Evolutionary conservation across 176 grass and related monocot species (phyloP), one percentile per base, ranked within the genome.

Genomic region (Juncus inflexus): DNA sequence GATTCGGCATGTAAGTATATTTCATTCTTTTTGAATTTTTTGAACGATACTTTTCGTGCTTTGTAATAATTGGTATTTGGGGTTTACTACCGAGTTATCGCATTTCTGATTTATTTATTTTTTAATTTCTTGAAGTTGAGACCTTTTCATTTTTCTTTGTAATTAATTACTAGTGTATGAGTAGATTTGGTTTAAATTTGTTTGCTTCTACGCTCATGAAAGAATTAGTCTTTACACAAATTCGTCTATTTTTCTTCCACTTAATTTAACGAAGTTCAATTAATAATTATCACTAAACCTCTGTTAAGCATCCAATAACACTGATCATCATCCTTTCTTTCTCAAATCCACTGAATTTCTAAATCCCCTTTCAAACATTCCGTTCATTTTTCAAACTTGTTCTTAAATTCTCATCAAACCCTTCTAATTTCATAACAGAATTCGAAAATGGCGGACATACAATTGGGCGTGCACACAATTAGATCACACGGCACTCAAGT

Each of bases 401-500:
- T 35, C 7, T 50, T 14, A 14, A 50, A 35, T 39, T 53, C n/a
- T 3, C 38, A 2, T 53, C 19, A 28, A 28, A 28, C 19, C 19
- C 19, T 28, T 28, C 19, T 28, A 28, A 28, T 28, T 28, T 7
- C 38, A 10, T 37, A 40, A 13, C 68, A 71, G 68, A 28, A 59
- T 45, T 42, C 52, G 15, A 76, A 40, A 50, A 92, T 92, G 89
- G 73, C 81, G 37, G 89, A 87, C 74, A 78, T 78, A 36, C 80
- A 81, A 61, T 60, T 92, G 59, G 84, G 81, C 38, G 77, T 56
- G 69, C 86, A 84, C 58, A 87, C 89, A 39, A 79, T 92, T 50
- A 65, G 61, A 64, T 92, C 89, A 2, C 89, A 92, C 84, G 89
- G 89, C 54, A 69, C 60, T 60, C 66, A 76, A 74, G 39, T 92